Evolutionary conservation across 352 stramenopile species (phyloP).

Genomic region (Globisporangium iwayamae): DNA sequence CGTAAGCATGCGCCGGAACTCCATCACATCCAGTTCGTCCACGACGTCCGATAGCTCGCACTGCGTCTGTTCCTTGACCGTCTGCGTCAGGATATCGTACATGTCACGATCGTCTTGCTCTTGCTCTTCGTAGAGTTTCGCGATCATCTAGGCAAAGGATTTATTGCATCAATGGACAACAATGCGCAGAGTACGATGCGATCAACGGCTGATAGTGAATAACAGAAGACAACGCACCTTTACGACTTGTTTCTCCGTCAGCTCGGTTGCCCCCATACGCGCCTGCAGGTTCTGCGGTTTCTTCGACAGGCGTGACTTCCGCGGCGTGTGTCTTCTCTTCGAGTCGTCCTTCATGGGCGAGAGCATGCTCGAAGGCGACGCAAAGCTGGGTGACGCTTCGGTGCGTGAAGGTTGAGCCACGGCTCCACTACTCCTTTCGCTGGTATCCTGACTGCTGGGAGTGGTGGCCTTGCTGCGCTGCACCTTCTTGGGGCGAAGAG

Average conservation of each 20-base stretch:
- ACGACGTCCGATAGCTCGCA: conserved; percentile 66
- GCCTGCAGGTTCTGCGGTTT: conserved; percentile 42
- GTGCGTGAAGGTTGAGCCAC: background rate
- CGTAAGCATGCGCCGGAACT: conserved; percentile 72
- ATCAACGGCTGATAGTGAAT: too few relatives aligned
- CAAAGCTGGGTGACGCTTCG: conserved; percentile 13
- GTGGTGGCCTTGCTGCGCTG: background rate
- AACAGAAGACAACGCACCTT: conserved; percentile 18
- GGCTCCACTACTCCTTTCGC: background rate
- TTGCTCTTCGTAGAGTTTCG: conserved; percentile 63
- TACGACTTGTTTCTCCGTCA: conserved; percentile 32
- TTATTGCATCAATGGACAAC: background rate
- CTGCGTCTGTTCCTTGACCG: conserved; percentile 58
- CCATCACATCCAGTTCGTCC: conserved; percentile 55
- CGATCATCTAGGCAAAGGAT: conserved; percentile 29
- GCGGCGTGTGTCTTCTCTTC: conserved; percentile 34
- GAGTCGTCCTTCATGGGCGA: conserved; percentile 54
- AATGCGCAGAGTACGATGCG: background rate
- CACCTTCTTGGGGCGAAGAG: conserved; percentile 12
- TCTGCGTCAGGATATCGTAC: conserved; percentile 65
- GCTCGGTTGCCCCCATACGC: conserved; percentile 26
- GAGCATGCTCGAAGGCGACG: conserved; percentile 24
- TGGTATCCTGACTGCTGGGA: background rate
- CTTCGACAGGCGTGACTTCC: conserved; percentile 37
- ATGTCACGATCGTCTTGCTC: conserved; percentile 76